These are phyloP conservation scores for Mimosa pudica DNA, from an alignment of 306 rosid genomes.

Conservation along the genomic window DNA sequence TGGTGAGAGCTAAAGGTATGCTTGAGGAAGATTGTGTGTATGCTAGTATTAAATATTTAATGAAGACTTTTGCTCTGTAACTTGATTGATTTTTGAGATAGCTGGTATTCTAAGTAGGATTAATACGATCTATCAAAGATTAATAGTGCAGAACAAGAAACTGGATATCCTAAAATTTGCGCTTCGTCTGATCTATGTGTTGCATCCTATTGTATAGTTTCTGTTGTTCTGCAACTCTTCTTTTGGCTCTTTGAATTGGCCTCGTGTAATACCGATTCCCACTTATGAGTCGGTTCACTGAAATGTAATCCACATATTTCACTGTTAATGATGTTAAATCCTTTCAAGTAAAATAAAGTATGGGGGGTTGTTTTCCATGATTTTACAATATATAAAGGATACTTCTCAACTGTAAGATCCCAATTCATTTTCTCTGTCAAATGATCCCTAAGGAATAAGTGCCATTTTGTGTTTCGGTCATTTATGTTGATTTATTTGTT, in stretches of 20 bases:
- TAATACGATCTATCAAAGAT: background rate
- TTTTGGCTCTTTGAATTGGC: background rate
- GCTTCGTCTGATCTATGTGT: background rate
- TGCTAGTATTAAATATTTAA: background rate
- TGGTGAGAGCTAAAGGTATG: conserved; percentile 81
- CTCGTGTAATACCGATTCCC: background rate
- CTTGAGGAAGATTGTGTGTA: background rate
- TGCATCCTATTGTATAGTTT: conserved; percentile 4
- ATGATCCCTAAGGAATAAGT: background rate
- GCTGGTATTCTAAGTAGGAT: background rate
- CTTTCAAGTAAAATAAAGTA: background rate
- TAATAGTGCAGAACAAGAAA: background rate
- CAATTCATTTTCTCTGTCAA: background rate
- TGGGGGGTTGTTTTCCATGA: background rate
- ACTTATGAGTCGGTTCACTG: background rate
- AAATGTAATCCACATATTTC: background rate
- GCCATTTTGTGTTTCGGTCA: background rate
- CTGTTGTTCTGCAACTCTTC: conserved; percentile 7
- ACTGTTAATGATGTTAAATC: background rate
- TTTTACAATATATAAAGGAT: background rate
- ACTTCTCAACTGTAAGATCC: background rate
- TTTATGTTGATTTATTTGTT: conserved; percentile 11
- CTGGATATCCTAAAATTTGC: background rate
- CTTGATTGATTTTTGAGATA: conserved; percentile 8
- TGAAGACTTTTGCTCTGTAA: background rate